Evolutionary conservation across 306 rosid genomes (phyloP).

Genomic region (Malus fusca): DNA sequence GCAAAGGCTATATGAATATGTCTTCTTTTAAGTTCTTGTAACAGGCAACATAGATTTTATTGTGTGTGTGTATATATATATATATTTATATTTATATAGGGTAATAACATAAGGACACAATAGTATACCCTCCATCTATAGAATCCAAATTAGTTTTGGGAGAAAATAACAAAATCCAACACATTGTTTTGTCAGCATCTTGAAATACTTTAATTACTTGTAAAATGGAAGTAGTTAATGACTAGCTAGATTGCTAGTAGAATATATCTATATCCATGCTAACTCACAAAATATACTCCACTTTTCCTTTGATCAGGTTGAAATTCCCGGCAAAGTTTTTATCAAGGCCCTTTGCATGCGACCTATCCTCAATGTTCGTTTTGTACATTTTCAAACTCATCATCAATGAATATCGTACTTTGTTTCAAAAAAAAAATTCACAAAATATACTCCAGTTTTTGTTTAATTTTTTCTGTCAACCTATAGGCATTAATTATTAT

Average conservation of each 20-base stretch:
- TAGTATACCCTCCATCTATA: too few species aligned
- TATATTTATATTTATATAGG: too few species aligned
- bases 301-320: too few species aligned
- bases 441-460: not conserved
- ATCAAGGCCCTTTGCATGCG: too few species aligned
- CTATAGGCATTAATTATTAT: not conserved
- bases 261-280: too few species aligned
- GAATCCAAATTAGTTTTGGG: not conserved
- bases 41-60: not conserved
- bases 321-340: too few species aligned
- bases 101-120: not conserved
- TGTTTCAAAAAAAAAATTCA: not conserved
- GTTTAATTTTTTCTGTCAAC: not conserved
- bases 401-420: too few species aligned
- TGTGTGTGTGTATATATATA: too few species aligned
- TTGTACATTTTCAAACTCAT: too few species aligned
- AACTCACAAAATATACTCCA: not conserved
- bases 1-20: not conserved
- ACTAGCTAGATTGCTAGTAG: not conserved
- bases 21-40: not conserved
- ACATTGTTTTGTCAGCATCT: not conserved
- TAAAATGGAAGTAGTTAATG: not conserved
- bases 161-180: not conserved
- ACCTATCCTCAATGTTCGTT: too few species aligned
- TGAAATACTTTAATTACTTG: not conserved